Percentiles rank a stretch among this genome's conserved stretches.
These are phyloP conservation scores for Chlorella sp. DNA, from an alignment of 139 green algal genomes.

Conservation along the genomic window DNA sequence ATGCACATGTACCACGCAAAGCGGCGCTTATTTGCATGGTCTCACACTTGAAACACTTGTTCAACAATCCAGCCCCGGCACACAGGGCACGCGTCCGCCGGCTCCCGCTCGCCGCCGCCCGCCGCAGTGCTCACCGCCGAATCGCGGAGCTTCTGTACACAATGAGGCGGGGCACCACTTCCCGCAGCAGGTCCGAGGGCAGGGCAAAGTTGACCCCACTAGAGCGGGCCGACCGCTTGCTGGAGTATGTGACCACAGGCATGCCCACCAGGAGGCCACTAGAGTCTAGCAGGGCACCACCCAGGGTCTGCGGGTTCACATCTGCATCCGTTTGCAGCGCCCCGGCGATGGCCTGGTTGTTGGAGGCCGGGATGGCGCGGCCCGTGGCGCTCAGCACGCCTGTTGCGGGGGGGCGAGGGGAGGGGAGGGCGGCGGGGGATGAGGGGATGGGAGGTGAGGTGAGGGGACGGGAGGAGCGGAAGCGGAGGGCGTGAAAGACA, in stretches of 20 bases:
- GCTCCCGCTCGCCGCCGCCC: not conserved
- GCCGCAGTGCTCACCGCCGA: slow-evolving; percentile 1
- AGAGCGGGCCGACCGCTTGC: slow-evolving; percentile 50
- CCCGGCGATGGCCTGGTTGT: slow-evolving; percentile 20
- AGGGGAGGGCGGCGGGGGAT: too few species aligned
- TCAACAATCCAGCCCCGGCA: too few species aligned
- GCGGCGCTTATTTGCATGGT: too few species aligned
- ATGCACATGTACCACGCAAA: too few species aligned
- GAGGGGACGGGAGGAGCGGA: not conserved
- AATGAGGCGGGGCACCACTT: slow-evolving; percentile 76
- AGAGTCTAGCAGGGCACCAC: slow-evolving; percentile 85
- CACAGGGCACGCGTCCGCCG: too few species aligned
- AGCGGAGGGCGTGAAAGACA: not conserved
- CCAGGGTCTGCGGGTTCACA: slow-evolving; percentile 82
- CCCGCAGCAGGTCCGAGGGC: slow-evolving; percentile 58
- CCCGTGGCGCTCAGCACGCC: slow-evolving; percentile 19
- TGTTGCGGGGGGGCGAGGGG: too few species aligned
- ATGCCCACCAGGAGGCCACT: slow-evolving; percentile 74
- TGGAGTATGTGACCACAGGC: slow-evolving; percentile 27
- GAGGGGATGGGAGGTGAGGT: too few species aligned
- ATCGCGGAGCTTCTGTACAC: slow-evolving; percentile 58
- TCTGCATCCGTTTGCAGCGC: slow-evolving; percentile 83
- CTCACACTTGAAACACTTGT: too few species aligned
- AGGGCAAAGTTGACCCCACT: slow-evolving; percentile 84
- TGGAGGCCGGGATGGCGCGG: slow-evolving; percentile 23